phyloP scores from a whole-genome alignment of 345 rosid genomes.

The Hevea brasiliensis region DNA sequence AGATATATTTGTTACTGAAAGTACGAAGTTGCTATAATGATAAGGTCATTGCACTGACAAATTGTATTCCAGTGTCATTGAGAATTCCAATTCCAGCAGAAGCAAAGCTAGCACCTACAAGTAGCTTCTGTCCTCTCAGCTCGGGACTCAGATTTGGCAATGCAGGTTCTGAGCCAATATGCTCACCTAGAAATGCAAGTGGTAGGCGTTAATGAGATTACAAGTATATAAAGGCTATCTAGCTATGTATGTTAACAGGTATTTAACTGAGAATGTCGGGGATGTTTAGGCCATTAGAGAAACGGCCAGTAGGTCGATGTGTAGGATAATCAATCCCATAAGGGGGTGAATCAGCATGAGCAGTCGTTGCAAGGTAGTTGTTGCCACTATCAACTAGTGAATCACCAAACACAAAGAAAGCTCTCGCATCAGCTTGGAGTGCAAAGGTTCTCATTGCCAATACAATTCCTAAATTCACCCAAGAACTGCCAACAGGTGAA shows the following conservation, averaged over 20 bases:
- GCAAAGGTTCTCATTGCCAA: neutral
- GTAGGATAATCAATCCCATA: slow-evolving; percentile 81
- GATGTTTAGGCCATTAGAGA: slow-evolving; percentile 84
- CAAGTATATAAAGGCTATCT: no score
- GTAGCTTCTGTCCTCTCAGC: slow-evolving; percentile 55
- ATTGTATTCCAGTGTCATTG: slow-evolving; percentile 88
- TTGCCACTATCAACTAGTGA: slow-evolving; percentile 90
- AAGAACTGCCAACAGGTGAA: neutral
- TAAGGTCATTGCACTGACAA: slow-evolving; percentile 47
- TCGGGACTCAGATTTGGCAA: slow-evolving; percentile 79
- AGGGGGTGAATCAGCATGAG: slow-evolving; percentile 73
- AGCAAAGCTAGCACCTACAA: slow-evolving; percentile 86
- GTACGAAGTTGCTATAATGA: neutral
- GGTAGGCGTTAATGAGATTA: no score
- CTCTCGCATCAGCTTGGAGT: slow-evolving; percentile 16
- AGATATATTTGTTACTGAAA: no score
- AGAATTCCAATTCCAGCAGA: slow-evolving; percentile 93
- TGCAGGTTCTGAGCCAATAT: slow-evolving; percentile 58
- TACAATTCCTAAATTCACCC: neutral
- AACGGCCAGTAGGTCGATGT: slow-evolving; percentile 69
- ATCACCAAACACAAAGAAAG: slow-evolving; percentile 54
- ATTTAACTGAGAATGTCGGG: slow-evolving; percentile 67
- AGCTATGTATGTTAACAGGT: no score
- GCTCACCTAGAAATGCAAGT: slow-evolving; percentile 43
- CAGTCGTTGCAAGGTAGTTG: slow-evolving; percentile 69